These are phyloP conservation scores for Phlyctochytrium planicorne DNA, from an alignment of 192 early-diverging fungal genomes.

Conservation along the genomic window DNA sequence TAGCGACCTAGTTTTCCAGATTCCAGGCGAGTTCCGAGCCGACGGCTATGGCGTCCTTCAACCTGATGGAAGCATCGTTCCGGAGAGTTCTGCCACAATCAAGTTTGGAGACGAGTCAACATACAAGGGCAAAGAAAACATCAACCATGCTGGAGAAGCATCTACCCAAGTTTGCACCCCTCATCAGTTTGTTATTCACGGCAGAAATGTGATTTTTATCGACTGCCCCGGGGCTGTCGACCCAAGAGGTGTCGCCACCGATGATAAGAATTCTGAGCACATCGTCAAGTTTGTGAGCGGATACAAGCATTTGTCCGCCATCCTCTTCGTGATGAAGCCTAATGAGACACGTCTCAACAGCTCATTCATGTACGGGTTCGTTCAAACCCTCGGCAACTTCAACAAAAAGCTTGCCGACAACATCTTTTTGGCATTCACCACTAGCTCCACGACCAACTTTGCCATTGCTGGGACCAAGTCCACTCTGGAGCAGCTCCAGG, in stretches of 20 bases:
- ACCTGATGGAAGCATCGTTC: not conserved
- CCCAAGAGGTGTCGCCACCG: too few species aligned
- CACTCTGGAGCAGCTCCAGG: conserved; percentile 3
- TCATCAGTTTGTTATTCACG: too few species aligned
- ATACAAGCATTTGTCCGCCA: not conserved
- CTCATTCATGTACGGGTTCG: conserved; percentile 5
- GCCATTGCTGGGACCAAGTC: not conserved
- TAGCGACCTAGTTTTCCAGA: not conserved
- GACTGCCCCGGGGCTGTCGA: too few species aligned
- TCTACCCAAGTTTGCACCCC: too few species aligned
- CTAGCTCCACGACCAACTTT: conserved; percentile 9
- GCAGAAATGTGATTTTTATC: too few species aligned
- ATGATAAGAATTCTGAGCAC: not conserved
- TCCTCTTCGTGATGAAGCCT: conserved; percentile 12
- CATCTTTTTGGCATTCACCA: conserved; percentile 5
- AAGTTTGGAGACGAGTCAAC: too few species aligned
- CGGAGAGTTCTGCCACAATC: too few species aligned
- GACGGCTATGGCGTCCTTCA: not conserved
- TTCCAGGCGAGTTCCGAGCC: conserved; percentile 7
- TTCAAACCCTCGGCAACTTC: not conserved
- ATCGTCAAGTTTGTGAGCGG: not conserved
- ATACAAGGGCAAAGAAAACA: too few species aligned
- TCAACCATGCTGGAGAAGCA: too few species aligned
- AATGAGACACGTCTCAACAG: conserved; percentile 6
- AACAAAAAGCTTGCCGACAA: conserved; percentile 9